Base-by-base conservation (phyloP, 352 stramenopile genomes). In the Salisapilia sapeloensis region DNA sequence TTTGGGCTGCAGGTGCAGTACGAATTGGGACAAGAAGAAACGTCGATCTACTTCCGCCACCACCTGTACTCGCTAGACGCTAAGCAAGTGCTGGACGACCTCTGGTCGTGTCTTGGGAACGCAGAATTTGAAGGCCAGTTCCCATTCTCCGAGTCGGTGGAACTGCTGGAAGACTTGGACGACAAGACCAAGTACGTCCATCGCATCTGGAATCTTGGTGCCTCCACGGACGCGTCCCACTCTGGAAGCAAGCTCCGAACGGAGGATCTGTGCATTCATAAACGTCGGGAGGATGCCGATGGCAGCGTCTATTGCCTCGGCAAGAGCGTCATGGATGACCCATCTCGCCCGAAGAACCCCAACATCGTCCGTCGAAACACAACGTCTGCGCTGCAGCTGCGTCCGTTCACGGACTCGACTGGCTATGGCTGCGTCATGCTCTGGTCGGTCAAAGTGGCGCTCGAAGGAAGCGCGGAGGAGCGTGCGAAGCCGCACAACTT, bases 1-100 rank as follows among this genome's bases (percentile, higher is more conserved):
- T 86, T 91, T 40, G 75, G 75, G 4, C 48, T 91, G 19, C 63
- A 86, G 33, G 75, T 91, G 24, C 75, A 91, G 49, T 91, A 91
- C 40, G 75, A 91, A 26, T 84, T 87, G 56, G 66, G 55, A 39
- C 84, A 86, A 48, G 69, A 82, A 29, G 71, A 84, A 39, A 80
- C 87, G 69, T 59, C 62, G 13, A 85, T 91, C 38, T 91, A 77
- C 42, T 86, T 86, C 51, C 69, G 72, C 19, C 71, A 87, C 38
- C 67, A 82, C 41, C 55, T 91, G 10, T 85, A 80, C 46, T 75
- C 77, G 35, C 76, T 71, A 42, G 72, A 80, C 39, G 55, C 71
- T 25, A 61, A 31, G n/a, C 32, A 53, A 18, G 56, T 84, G 15
- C 60, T 79, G 35, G 70, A 81, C 23, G 66, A 86, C 33, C 44